These are phyloP conservation scores for Heliamphora exappendiculata DNA, from an alignment of 148 eudicot species.

Conservation along the genomic window DNA sequence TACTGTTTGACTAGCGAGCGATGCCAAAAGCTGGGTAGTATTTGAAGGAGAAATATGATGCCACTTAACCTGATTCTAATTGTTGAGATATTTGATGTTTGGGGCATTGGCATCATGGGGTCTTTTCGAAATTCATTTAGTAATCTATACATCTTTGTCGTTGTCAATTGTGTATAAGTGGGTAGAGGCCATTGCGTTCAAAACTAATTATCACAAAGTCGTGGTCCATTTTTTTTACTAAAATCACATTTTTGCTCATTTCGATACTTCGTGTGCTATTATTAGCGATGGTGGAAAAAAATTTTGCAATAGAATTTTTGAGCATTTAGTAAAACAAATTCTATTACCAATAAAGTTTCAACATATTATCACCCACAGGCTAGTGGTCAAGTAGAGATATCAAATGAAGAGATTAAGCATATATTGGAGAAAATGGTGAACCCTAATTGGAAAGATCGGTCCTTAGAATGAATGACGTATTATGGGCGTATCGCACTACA, in stretches of 20 bases:
- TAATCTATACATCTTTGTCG: background rate
- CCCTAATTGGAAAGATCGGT: constrained; percentile 5
- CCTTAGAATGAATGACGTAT: background rate
- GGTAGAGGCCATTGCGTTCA: background rate
- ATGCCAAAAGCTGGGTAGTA: background rate
- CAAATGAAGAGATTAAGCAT: background rate
- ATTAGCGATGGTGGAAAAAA: too few relatives aligned
- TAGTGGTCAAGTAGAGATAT: background rate
- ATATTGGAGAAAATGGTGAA: background rate
- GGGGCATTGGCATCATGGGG: background rate
- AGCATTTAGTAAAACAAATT: background rate
- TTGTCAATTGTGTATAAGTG: too few relatives aligned
- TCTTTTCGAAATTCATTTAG: background rate
- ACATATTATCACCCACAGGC: background rate
- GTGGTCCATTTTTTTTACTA: background rate
- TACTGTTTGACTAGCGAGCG: background rate
- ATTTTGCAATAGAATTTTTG: background rate
- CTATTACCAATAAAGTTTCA: background rate
- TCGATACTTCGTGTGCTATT: too few relatives aligned
- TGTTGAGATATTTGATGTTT: background rate
- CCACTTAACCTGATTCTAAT: background rate
- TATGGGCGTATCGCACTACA: constrained; percentile 13
- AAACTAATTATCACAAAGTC: background rate
- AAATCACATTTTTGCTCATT: too few relatives aligned
- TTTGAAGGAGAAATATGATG: background rate